Evolutionary conservation across 169 alveolate species (phyloP).

Genomic region (Plasmodium vivax): DNA sequence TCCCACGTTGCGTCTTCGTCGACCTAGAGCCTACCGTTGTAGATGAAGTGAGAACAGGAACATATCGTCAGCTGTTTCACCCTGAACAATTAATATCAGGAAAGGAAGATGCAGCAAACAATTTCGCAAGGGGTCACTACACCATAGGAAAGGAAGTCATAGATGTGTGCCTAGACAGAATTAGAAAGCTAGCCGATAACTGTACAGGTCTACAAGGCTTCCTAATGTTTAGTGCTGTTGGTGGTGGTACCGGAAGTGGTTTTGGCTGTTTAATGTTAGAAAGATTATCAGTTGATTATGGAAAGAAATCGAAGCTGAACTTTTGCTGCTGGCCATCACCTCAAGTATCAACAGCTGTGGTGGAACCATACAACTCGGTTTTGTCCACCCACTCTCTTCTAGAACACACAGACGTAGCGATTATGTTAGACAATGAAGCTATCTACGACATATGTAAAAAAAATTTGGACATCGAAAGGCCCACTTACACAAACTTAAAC

Average conservation of each 20-base stretch:
- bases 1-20: constrained; percentile 97
- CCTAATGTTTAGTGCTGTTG: constrained; percentile 98
- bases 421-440: constrained; percentile 99
- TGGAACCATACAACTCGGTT: constrained; percentile 99
- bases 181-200: constrained; percentile 98
- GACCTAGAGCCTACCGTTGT: constrained; percentile 99
- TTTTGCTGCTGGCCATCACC: constrained; percentile 99
- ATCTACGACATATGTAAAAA: constrained; percentile 97
- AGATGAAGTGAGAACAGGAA: constrained; percentile 99
- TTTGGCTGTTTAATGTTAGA: constrained; percentile 98
- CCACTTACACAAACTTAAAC: constrained; percentile 98
- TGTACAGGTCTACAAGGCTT: constrained; percentile 99
- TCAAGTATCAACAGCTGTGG: constrained; percentile 97
- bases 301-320: constrained; percentile 96
- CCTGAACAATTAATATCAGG: constrained; percentile 99
- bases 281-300: constrained; percentile 98
- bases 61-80: constrained; percentile 97
- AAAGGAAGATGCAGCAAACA: constrained; percentile 99
- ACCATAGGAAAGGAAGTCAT: constrained; percentile 98
- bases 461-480: constrained; percentile 98
- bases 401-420: constrained; percentile 99
- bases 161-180: constrained; percentile 96
- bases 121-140: constrained; percentile 99
- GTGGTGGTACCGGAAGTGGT: constrained; percentile 99
- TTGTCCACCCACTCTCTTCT: constrained; percentile 97